Evolutionary conservation across 176 grass and related monocot species (phyloP).

Genomic region (Eleusine coracana): DNA sequence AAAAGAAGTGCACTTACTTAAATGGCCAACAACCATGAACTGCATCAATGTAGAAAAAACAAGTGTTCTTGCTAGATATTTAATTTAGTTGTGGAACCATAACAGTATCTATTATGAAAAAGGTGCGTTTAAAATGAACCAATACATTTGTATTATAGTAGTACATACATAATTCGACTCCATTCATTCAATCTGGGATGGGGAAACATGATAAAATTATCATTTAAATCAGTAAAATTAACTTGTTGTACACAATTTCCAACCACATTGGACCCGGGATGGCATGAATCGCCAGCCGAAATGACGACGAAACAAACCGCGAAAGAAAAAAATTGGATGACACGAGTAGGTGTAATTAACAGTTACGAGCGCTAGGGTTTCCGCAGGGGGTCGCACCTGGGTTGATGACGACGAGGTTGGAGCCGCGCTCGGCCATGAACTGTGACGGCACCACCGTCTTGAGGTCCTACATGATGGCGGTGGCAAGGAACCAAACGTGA

Average conservation of each 20-base stretch:
- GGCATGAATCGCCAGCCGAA: neutral
- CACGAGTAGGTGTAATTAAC: neutral
- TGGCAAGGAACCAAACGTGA: conserved; percentile 5
- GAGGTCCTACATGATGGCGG: conserved; percentile 56
- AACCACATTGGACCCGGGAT: neutral
- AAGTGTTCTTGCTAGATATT: neutral
- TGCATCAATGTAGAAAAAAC: neutral
- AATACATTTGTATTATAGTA: neutral
- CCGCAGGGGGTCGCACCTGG: conserved; percentile 52
- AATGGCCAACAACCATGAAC: neutral
- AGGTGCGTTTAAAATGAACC: neutral
- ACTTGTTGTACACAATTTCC: neutral
- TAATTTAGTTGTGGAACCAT: neutral
- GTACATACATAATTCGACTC: neutral
- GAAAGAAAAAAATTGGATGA: neutral
- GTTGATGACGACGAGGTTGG: conserved; percentile 96
- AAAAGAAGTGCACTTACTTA: neutral
- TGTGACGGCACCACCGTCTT: conserved; percentile 90
- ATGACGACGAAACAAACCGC: neutral
- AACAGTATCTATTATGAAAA: neutral
- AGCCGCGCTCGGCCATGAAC: conserved; percentile 81
- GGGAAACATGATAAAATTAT: neutral
- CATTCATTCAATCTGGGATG: neutral
- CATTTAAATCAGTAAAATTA: conserved; percentile 4
- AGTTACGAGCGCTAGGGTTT: conserved; percentile 20